Evolutionary conservation across 495 filamentous ascomycete species (phyloP).

Genomic region (Tuber borchii): DNA sequence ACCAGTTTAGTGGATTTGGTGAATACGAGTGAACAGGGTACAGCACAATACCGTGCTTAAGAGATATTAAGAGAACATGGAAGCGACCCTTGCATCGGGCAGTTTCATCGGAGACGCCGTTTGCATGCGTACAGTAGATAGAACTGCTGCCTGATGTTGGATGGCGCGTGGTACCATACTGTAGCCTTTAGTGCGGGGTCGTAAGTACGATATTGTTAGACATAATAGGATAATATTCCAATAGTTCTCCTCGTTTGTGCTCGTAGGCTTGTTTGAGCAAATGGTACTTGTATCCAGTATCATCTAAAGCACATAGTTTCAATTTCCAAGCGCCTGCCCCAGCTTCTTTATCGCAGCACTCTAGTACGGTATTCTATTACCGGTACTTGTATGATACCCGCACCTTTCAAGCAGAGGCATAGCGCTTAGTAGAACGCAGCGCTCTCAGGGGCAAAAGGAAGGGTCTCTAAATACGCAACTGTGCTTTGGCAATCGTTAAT

Average conservation of each 20-base stretch:
- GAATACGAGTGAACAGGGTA: background rate
- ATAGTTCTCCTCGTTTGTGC: background rate
- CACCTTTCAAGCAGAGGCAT: background rate
- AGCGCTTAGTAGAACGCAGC: background rate
- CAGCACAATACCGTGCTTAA: background rate
- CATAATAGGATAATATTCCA: background rate
- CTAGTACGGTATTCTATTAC: background rate
- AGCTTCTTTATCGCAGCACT: background rate
- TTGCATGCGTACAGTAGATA: background rate
- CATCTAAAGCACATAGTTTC: background rate
- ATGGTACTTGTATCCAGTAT: background rate
- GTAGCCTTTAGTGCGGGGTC: background rate
- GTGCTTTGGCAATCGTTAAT: background rate
- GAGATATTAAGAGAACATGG: background rate
- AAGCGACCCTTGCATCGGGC: background rate
- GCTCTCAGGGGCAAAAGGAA: background rate
- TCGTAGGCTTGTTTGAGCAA: background rate
- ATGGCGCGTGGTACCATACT: background rate
- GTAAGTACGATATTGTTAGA: background rate
- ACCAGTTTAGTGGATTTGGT: no score
- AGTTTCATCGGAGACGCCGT: background rate
- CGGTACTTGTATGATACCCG: background rate
- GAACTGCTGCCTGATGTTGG: background rate
- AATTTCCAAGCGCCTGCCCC: background rate
- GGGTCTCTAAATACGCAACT: background rate